Conservation (phyloP, 2,329 filamentous ascomycete genomes). For the Chaetomium globosum region DNA sequence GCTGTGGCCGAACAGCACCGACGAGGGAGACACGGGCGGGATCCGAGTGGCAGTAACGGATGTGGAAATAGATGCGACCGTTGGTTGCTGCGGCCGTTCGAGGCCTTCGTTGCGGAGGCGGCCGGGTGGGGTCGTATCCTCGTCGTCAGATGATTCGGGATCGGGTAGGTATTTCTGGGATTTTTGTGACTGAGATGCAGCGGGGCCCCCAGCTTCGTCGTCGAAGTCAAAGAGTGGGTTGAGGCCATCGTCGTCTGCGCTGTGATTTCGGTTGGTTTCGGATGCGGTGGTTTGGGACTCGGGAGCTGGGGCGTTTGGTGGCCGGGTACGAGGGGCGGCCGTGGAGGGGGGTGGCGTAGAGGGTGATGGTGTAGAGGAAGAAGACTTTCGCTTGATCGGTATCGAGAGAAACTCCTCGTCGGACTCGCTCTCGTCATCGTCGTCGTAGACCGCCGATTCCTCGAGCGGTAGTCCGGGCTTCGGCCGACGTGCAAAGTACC, state of each 20-base stretch:
- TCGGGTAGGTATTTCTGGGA: slow-evolving; percentile 34
- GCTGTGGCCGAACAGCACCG: slow-evolving; percentile 36
- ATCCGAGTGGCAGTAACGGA: background rate
- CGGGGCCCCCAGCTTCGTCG: slow-evolving; percentile 20
- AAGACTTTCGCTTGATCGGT: slow-evolving; percentile 30
- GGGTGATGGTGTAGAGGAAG: slow-evolving; percentile 23
- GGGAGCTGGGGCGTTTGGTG: background rate
- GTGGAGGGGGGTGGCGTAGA: background rate
- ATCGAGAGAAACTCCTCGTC: slow-evolving; percentile 39
- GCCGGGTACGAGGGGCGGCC: slow-evolving; percentile 11
- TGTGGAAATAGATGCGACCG: background rate
- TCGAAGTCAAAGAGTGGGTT: slow-evolving; percentile 36
- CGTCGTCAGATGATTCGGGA: slow-evolving; percentile 23
- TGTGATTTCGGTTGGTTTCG: slow-evolving; percentile 1
- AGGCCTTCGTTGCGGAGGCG: slow-evolving; percentile 12
- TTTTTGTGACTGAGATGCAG: background rate
- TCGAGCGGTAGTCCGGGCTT: slow-evolving; percentile 28
- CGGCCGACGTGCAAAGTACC: slow-evolving; percentile 3
- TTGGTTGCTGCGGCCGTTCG: background rate
- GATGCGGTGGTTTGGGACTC: background rate
- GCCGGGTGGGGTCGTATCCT: slow-evolving; percentile 20
- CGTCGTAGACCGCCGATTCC: slow-evolving; percentile 26
- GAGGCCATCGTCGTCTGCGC: slow-evolving; percentile 19
- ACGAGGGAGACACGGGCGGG: slow-evolving; percentile 30
- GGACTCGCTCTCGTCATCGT: slow-evolving; percentile 29